Percentiles rank a stretch among this genome's conserved stretches.
phyloP scores from a whole-genome alignment of 768 basidiomycete species.

The Saitozyma podzolica region DNA sequence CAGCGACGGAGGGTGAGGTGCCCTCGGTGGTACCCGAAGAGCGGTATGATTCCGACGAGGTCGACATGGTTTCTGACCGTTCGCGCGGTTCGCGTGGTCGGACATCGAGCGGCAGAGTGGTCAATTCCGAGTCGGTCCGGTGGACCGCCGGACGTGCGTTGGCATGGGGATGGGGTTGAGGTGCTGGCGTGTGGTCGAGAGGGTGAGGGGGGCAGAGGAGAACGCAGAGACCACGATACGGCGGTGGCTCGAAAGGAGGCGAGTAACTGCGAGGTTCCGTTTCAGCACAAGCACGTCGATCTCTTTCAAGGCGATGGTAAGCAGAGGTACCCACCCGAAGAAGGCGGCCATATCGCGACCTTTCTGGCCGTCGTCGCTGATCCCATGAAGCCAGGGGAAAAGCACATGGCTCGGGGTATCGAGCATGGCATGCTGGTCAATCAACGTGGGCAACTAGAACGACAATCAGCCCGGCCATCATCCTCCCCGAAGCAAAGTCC shows the following conservation, averaged over 20 bases:
- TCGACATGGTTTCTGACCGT: constrained; percentile 45
- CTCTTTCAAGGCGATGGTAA: background rate
- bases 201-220: constrained; percentile 42
- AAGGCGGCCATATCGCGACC: constrained; percentile 46
- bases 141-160: background rate
- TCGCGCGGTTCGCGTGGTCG: constrained; percentile 21
- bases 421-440: constrained; percentile 40
- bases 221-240: constrained; percentile 46
- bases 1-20: constrained; percentile 34
- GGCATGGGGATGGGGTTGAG: too few species aligned
- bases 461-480: background rate
- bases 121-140: background rate
- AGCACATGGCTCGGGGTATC: constrained; percentile 47
- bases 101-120: constrained; percentile 1
- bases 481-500: background rate
- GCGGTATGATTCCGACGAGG: constrained; percentile 31
- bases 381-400: constrained; percentile 52
- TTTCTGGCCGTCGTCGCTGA: constrained; percentile 46
- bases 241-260: constrained; percentile 47
- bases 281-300: background rate
- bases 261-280: constrained; percentile 17
- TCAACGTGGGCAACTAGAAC: constrained; percentile 31
- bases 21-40: constrained; percentile 39
- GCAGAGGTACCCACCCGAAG: constrained; percentile 39
- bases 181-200: constrained; percentile 16